Conservation (phyloP, 2,329 filamentous ascomycete species). For the Fusarium staphyleae region DNA sequence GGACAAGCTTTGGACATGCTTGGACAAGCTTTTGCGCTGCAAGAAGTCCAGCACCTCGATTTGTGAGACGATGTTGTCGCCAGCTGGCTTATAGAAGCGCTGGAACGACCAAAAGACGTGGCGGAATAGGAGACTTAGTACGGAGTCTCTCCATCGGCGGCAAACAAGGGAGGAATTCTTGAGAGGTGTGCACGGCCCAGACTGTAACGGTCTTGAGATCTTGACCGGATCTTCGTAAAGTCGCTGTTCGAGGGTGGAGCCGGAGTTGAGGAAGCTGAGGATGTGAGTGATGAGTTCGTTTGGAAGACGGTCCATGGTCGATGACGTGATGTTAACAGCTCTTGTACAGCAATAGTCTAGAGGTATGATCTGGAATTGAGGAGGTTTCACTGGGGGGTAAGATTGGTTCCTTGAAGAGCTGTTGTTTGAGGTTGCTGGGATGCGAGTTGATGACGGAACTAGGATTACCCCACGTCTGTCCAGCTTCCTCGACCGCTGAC, state of each 20-base stretch:
- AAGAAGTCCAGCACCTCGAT: conserved; percentile 53
- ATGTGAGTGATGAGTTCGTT: conserved; percentile 67
- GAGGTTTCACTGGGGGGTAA: background rate
- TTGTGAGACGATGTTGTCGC: conserved; percentile 34
- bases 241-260: conserved; percentile 56
- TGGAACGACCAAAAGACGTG: conserved; percentile 55
- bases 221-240: conserved; percentile 58
- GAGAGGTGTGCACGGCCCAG: conserved; percentile 46
- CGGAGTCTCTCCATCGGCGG: conserved; percentile 58
- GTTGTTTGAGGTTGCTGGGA: background rate
- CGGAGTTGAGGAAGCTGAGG: conserved; percentile 59
- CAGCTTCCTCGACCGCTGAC: no score
- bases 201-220: conserved; percentile 37
- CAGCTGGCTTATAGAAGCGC: conserved; percentile 40
- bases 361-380: background rate
- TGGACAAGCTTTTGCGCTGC: conserved; percentile 45
- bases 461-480: background rate
- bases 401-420: background rate
- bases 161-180: conserved; percentile 65
- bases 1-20: conserved; percentile 52
- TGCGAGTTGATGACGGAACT: background rate
- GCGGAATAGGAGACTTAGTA: conserved; percentile 64
- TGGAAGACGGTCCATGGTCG: conserved; percentile 54
- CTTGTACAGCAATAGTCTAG: background rate
- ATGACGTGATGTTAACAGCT: background rate